A percentile compares a stretch with the other conserved stretches of the same genome.
phyloP scores from a whole-genome alignment of 2,329 filamentous ascomycete species.

The Botryotinia convoluta region DNA sequence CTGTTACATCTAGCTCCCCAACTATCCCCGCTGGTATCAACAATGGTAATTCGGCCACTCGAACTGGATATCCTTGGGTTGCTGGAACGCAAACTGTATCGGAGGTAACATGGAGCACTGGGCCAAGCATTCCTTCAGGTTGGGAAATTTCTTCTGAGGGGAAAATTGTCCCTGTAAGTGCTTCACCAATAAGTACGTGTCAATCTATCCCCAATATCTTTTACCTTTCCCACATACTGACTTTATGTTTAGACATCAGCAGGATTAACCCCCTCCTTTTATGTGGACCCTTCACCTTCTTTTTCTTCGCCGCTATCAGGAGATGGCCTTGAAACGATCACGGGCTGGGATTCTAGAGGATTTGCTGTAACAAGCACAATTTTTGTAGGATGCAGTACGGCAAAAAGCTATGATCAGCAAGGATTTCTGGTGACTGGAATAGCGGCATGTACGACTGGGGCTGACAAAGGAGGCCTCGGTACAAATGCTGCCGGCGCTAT shows the following conservation, averaged over 20 bases:
- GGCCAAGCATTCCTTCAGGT: conserved; percentile 65
- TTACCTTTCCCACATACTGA: conserved; percentile 31
- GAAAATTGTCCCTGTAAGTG: conserved; percentile 72
- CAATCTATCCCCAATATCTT: conserved; percentile 25
- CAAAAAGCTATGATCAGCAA: conserved; percentile 46
- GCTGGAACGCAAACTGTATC: conserved; percentile 52
- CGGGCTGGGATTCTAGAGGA: conserved; percentile 48
- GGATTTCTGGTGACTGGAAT: conserved; percentile 44
- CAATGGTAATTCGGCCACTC: conserved; percentile 52
- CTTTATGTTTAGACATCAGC: conserved; percentile 41
- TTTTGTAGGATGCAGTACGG: conserved; percentile 39
- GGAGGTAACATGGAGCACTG: conserved; percentile 42
- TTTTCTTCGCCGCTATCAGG: conserved; percentile 41
- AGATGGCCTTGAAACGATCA: conserved; percentile 40
- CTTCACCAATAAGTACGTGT: conserved; percentile 63
- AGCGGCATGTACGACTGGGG: conserved; percentile 13
- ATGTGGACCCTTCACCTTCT: conserved; percentile 48
- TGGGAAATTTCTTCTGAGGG: conserved; percentile 78
- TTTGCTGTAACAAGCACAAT: conserved; percentile 48
- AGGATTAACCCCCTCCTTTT: conserved; percentile 51
- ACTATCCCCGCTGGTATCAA: conserved; percentile 69
- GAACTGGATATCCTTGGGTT: conserved; percentile 69
- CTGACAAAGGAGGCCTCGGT: conserved; percentile 23
- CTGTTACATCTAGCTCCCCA: conserved; percentile 59
- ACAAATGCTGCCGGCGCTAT: conserved; percentile 23